A percentile compares a stretch with the other conserved stretches of the same genome.
Conservation (phyloP, 768 basidiomycete genomes). For the Trametes elegans region DNA sequence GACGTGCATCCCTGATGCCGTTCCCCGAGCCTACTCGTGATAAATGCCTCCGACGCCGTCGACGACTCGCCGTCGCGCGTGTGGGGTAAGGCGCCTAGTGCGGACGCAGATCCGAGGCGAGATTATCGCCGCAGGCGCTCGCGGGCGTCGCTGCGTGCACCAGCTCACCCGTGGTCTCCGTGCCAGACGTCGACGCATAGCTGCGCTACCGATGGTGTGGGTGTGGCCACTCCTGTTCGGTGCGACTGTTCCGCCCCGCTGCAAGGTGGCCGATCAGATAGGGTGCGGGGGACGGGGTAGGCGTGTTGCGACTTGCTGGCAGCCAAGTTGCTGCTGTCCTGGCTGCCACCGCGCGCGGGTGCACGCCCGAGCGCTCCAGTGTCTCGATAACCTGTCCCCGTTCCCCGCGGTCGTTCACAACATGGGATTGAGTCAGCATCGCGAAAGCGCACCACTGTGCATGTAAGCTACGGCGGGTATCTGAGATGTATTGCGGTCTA, state of each 20-base stretch:
- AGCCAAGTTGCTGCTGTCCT: too few species aligned
- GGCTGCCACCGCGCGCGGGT: background rate
- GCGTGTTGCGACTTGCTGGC: too few species aligned
- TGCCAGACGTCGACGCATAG: background rate
- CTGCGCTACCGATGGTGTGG: slow-evolving; percentile 7
- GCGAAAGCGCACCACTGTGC: too few species aligned
- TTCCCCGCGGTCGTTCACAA: too few species aligned
- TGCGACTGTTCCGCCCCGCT: background rate
- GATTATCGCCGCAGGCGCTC: too few species aligned
- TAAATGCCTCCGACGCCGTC: slow-evolving; percentile 3
- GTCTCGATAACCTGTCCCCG: too few species aligned
- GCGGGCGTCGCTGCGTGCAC: background rate
- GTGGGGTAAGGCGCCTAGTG: slow-evolving; percentile 4
- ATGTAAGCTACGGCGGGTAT: background rate
- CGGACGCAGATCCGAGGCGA: slow-evolving; percentile 1
- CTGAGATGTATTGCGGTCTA: background rate
- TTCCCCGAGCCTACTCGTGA: slow-evolving; percentile 1
- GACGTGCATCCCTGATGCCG: background rate
- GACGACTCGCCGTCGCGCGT: slow-evolving; percentile 4
- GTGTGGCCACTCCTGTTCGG: slow-evolving; percentile 1
- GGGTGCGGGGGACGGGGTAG: background rate
- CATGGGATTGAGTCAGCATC: too few species aligned
- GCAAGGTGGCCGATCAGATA: background rate
- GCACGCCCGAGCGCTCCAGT: too few species aligned
- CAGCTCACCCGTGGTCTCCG: background rate